Conservation (phyloP, 768 basidiomycete species). For the Tulasnella sp. region DNA sequence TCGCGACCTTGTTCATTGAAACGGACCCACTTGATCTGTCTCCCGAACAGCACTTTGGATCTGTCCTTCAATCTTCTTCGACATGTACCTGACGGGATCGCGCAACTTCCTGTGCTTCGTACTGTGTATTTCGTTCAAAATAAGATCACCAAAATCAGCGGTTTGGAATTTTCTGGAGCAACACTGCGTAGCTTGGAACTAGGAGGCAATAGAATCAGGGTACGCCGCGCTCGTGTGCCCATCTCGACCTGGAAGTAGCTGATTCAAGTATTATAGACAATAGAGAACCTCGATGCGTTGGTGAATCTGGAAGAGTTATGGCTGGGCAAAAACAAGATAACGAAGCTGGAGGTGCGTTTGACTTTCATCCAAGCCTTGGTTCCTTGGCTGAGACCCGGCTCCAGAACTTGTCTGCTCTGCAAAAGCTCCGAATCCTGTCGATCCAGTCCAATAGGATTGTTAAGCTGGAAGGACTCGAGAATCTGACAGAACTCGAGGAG, state of each 20-base stretch:
- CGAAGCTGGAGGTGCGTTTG: constrained; percentile 68
- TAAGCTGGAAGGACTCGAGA: constrained; percentile 76
- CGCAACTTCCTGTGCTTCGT: constrained; percentile 56
- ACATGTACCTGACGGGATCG: constrained; percentile 60
- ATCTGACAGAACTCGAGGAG: constrained; percentile 71
- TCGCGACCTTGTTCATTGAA: background rate
- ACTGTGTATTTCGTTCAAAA: constrained; percentile 96
- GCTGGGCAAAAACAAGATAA: constrained; percentile 97
- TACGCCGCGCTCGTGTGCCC: constrained; percentile 46
- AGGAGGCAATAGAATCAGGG: constrained; percentile 89
- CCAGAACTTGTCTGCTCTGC: constrained; percentile 68
- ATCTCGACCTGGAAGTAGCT: background rate
- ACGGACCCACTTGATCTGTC: background rate
- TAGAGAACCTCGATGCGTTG: constrained; percentile 78
- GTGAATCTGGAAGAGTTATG: constrained; percentile 88
- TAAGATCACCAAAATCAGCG: constrained; percentile 75
- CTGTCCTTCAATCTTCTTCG: constrained; percentile 91
- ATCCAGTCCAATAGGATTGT: constrained; percentile 93
- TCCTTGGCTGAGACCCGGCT: background rate
- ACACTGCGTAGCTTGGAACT: constrained; percentile 81
- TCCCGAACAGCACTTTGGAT: constrained; percentile 64
- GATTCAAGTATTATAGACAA: constrained; percentile 54
- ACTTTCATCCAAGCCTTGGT: background rate
- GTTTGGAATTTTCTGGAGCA: constrained; percentile 52
- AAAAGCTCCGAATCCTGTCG: constrained; percentile 76